Evolutionary conservation across 2,329 filamentous ascomycete genomes (phyloP).

Genomic region (Neoarthrinium moseri): DNA sequence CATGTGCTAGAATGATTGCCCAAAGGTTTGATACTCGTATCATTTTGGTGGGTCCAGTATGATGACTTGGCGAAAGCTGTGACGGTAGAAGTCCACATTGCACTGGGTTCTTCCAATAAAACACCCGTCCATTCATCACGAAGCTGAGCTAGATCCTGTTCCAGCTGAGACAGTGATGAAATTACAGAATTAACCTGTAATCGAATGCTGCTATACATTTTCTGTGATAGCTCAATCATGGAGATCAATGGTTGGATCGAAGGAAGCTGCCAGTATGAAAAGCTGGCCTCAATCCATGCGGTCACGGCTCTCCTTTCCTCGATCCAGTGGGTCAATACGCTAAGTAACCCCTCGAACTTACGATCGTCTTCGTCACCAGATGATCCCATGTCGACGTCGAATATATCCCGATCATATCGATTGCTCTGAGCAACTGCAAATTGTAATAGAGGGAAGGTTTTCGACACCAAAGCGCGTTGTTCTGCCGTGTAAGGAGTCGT

Average conservation of each 20-base stretch:
- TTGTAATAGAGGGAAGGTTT: neutral
- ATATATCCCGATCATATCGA: neutral
- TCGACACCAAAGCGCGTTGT: neutral
- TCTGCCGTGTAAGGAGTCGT: neutral
- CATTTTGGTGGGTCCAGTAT: neutral
- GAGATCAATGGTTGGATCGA: neutral
- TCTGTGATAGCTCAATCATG: neutral
- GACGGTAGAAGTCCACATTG: neutral
- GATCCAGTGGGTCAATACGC: neutral
- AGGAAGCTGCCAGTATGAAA: neutral
- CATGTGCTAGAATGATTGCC: neutral
- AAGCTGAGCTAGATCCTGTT: neutral
- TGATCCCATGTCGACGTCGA: neutral
- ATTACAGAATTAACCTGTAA: neutral
- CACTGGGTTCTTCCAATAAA: neutral
- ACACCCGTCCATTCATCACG: neutral
- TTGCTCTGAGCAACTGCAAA: neutral
- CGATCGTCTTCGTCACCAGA: neutral
- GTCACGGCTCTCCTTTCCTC: neutral
- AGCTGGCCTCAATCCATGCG: neutral
- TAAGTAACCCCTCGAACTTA: neutral
- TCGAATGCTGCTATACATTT: neutral
- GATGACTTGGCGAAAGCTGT: neutral
- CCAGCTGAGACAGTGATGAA: neutral
- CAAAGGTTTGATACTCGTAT: neutral